Evolutionary conservation across 768 basidiomycete genomes (phyloP), one percentile per base, ranked within the genome.

Genomic region (Rhodotorula babjevae): DNA sequence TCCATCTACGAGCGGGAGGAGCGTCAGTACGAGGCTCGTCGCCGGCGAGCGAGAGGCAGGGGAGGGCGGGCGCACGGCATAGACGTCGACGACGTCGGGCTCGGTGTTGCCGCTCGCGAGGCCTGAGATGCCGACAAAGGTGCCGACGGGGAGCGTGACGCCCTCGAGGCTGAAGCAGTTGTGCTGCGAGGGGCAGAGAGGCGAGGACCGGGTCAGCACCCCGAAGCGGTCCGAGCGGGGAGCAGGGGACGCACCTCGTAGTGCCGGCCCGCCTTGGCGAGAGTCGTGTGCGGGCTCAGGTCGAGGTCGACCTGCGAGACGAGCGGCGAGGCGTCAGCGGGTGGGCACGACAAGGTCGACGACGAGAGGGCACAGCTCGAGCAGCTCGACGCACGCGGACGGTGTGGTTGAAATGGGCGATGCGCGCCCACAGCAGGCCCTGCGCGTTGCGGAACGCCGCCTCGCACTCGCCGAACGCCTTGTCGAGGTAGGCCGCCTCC

Each of bases 51-150:
- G 29, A 50, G 23, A 27, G 49, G 44, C 3, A 47, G 50, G 3
- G 59, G n/a, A n/a, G 5, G 4, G 9, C 31, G 49, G 49, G 47
- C 68, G 57, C 44, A 78, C 71, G 6, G 78, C 78, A 55, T 79
- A 79, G 12, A 79, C 67, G 46, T 79, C 78, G 44, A 79, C 60
- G 33, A 70, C 46, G 42, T 79, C 78, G n/a, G 78, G 77, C 55
- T 77, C 77, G 44, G 77, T 70, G 53, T 72, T 72, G 31, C 73
- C 78, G 36, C 67, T 70, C 8, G 78, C 77, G 42, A 79, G 69
- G 25, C 69, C 77, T 0, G 76, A 65, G 44, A 79, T 27, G 29
- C 78, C 78, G 42, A 79, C 14, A 61, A 76, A 68, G 36, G n/a
- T 36, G 14, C 70, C 69, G 6, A 65, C 49, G 0, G 74, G 61